These are phyloP conservation scores for Wallacemonas rigidus DNA, from an alignment of 208 protist genomes.

Conservation along the genomic window DNA sequence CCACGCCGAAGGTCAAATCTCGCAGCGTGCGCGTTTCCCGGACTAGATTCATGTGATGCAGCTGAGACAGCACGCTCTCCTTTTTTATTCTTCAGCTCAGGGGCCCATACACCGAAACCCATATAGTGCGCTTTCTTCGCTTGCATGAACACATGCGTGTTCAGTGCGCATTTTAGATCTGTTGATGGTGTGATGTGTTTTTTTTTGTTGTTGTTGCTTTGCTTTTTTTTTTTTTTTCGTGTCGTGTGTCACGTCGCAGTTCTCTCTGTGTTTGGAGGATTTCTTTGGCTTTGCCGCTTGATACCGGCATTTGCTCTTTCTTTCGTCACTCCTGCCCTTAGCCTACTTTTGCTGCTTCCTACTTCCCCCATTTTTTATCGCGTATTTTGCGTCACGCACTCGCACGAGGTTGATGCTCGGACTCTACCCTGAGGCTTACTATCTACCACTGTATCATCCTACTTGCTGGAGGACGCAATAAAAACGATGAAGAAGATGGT, in stretches of 20 bases:
- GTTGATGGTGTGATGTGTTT: conserved; percentile 22
- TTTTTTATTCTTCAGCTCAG: conserved; percentile 9
- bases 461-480: no score
- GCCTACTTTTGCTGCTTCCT: no score
- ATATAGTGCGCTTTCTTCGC: no score
- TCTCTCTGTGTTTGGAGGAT: not conserved
- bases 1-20: conserved; percentile 39
- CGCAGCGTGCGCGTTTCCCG: conserved; percentile 48
- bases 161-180: not conserved
- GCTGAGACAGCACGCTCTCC: not conserved
- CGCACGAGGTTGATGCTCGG: not conserved
- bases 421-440: not conserved
- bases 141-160: conserved; percentile 8
- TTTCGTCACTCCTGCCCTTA: no score
- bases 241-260: not conserved
- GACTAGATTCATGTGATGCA: conserved; percentile 20
- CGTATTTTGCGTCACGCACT: not conserved
- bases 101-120: no score
- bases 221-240: conserved; percentile 23
- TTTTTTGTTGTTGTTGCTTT: conserved; percentile 24
- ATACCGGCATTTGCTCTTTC: not conserved
- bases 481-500: no score
- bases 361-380: no score
- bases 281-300: not conserved
- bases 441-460: not conserved